Conservation (phyloP, 2,329 filamentous ascomycete genomes). For the Lachnellula subtilissima region DNA sequence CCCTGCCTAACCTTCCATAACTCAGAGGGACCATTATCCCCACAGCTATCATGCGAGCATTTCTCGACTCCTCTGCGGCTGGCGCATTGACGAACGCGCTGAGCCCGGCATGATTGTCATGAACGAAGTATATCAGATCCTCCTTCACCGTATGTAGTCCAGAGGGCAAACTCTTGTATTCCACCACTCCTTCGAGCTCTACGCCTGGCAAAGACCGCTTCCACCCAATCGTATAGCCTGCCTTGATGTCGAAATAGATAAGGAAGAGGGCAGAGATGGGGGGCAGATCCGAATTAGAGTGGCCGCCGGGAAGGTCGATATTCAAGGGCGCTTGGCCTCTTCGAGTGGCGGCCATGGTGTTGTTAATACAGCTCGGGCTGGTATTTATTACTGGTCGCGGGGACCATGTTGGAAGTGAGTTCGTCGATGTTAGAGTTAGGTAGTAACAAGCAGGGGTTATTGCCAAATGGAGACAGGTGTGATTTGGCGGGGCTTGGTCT, state of each 20-base stretch:
- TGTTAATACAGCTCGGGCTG: not conserved
- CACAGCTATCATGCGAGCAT: constrained; percentile 89
- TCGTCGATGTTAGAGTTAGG: too few species aligned
- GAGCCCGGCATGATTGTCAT: constrained; percentile 76
- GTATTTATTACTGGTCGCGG: too few species aligned
- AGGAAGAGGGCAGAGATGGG: constrained; percentile 77
- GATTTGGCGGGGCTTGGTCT: too few species aligned
- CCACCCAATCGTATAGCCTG: constrained; percentile 89
- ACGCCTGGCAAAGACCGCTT: constrained; percentile 67
- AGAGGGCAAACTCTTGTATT: constrained; percentile 94
- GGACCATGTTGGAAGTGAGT: too few species aligned
- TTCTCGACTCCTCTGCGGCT: constrained; percentile 71
- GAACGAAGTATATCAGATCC: constrained; percentile 92
- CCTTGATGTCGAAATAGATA: constrained; percentile 88
- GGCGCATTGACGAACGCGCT: constrained; percentile 87
- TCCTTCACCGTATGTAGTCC: constrained; percentile 83
- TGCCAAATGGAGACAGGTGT: too few species aligned
- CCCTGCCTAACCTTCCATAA: constrained; percentile 77
- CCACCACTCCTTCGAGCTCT: constrained; percentile 78
- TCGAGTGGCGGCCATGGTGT: constrained; percentile 28
- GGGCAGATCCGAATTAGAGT: constrained; percentile 43
- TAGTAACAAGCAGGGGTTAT: too few species aligned
- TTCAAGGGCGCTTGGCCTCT: constrained; percentile 31
- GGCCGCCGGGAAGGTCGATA: constrained; percentile 24
- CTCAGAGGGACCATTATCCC: constrained; percentile 83